Conservation (phyloP, 2,329 filamentous ascomycete genomes). For the Aspergillus brasiliensis region DNA sequence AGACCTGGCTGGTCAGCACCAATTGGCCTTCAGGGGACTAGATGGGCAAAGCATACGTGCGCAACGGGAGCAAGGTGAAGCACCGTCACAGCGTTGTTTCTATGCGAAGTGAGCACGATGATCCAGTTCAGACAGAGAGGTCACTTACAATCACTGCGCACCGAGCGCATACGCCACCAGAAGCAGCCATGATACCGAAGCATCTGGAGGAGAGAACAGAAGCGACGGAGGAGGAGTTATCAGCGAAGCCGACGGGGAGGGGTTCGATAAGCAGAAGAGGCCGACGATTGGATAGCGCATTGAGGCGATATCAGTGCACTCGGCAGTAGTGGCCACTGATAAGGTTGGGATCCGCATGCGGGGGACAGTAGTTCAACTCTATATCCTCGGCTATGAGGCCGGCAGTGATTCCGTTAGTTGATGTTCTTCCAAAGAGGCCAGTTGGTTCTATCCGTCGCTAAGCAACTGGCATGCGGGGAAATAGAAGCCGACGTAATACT, state of each 20-base stretch:
- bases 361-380: no score
- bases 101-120: neutral
- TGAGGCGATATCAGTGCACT: neutral
- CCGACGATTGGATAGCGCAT: no score
- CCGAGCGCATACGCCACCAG: neutral
- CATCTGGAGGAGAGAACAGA: neutral
- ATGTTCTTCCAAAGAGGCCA: no score
- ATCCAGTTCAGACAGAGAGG: neutral
- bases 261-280: no score
- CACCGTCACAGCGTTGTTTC: constrained; percentile 34
- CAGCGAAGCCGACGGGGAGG: no score
- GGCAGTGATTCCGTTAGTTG: no score
- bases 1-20: constrained; percentile 18
- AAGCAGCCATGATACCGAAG: neutral
- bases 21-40: neutral
- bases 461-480: no score
- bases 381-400: no score
- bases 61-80: constrained; percentile 28
- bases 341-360: neutral
- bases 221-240: neutral
- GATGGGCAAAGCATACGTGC: constrained; percentile 17
- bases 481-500: no score
- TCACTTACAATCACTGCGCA: neutral
- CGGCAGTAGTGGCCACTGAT: neutral
- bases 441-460: no score